Percentiles rank a stretch among this genome's conserved stretches.
Conservation (phyloP, 208 protist genomes). For the Acanthamoeba lenticulata region DNA sequence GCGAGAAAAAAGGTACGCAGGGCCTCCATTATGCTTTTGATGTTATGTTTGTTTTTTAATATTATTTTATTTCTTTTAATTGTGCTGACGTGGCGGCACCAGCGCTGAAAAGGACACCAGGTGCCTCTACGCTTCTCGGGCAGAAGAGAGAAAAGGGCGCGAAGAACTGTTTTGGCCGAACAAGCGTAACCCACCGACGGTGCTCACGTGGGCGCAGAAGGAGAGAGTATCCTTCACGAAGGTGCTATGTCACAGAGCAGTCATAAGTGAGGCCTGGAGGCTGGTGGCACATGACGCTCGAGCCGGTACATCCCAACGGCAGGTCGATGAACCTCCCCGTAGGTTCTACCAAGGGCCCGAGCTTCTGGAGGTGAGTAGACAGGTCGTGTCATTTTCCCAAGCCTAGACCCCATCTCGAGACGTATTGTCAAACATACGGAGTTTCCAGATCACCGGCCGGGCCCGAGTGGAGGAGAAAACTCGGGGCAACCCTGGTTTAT, state of each 20-base stretch:
- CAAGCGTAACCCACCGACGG: too few relatives aligned
- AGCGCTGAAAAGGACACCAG: too few relatives aligned
- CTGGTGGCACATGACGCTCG: background rate
- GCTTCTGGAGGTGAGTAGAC: background rate
- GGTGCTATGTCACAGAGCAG: too few relatives aligned
- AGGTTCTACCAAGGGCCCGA: background rate
- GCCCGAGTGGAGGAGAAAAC: background rate
- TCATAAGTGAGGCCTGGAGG: background rate
- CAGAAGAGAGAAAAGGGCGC: too few relatives aligned
- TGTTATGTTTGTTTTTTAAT: background rate
- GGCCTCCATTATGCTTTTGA: background rate
- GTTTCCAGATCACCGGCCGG: background rate
- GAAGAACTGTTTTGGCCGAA: too few relatives aligned
- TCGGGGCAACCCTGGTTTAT: background rate
- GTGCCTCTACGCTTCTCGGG: too few relatives aligned
- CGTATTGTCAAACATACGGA: background rate
- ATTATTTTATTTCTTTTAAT: background rate
- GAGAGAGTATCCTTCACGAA: too few relatives aligned
- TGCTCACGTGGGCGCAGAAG: too few relatives aligned
- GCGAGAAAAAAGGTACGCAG: background rate
- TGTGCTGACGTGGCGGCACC: background rate
- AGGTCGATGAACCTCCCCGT: background rate
- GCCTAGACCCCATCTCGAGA: too few relatives aligned
- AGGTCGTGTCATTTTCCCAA: background rate
- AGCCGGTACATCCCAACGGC: background rate